Percentiles rank a stretch among this genome's conserved stretches.
Evolutionary conservation across 495 filamentous ascomycete species (phyloP).

Genomic region (Oidiodendron maius): DNA sequence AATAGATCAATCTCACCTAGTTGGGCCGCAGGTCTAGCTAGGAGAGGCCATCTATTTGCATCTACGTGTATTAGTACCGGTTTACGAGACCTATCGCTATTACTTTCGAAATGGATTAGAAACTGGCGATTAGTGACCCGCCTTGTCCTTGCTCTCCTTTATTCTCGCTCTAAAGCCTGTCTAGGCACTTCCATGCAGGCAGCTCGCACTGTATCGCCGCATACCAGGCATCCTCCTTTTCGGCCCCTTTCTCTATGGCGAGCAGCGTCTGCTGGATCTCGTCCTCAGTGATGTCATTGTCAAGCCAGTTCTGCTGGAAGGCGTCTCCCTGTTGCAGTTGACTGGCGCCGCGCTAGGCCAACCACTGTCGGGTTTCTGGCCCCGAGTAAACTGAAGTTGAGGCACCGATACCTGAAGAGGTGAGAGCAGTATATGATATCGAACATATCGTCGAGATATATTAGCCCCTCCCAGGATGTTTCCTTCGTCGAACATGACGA

Average conservation of each 20-base stretch:
- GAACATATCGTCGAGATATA: slow-evolving; percentile 30
- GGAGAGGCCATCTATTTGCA: no score
- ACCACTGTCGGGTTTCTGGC: slow-evolving; percentile 24
- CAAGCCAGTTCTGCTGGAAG: slow-evolving; percentile 31
- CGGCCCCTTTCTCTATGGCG: slow-evolving; percentile 27
- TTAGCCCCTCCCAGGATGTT: slow-evolving; percentile 7
- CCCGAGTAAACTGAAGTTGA: slow-evolving; percentile 25
- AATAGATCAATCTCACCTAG: no score
- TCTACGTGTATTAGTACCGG: no score
- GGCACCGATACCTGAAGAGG: slow-evolving; percentile 34
- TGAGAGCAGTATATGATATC: slow-evolving; percentile 53
- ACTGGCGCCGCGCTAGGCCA: slow-evolving; percentile 23
- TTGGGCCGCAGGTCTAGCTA: no score
- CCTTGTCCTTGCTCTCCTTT: background rate
- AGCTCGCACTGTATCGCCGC: slow-evolving; percentile 31
- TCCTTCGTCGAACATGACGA: slow-evolving; percentile 29
- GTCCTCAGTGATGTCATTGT: slow-evolving; percentile 29
- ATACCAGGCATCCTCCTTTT: slow-evolving; percentile 34
- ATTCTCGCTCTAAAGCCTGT: background rate
- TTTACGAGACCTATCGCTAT: no score
- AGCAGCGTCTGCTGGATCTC: slow-evolving; percentile 29
- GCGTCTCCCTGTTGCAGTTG: slow-evolving; percentile 29
- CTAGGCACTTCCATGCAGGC: slow-evolving; percentile 36
- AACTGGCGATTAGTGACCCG: no score
- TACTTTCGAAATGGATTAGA: no score